Evolutionary conservation across 1,139 yeast species (phyloP).

Genomic region (Blastobotrys niveus): DNA sequence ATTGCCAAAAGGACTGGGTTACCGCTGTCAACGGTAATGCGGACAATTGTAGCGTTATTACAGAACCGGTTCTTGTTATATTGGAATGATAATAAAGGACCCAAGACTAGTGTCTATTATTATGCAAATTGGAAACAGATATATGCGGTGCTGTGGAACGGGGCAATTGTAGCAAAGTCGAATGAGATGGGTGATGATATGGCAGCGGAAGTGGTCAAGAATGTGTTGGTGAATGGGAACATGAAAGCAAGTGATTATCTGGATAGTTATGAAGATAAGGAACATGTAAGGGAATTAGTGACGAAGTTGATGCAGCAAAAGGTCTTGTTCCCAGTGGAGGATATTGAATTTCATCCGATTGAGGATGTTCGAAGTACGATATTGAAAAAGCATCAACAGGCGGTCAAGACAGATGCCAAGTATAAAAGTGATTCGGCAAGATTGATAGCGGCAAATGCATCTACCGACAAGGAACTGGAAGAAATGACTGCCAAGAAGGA

Average conservation of each 20-base stretch:
- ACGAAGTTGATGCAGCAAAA: slow-evolving; percentile 48
- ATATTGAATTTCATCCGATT: slow-evolving; percentile 35
- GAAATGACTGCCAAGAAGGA: slow-evolving; percentile 34
- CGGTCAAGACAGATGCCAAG: slow-evolving; percentile 21
- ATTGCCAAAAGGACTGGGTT: slow-evolving; percentile 29
- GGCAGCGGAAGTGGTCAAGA: slow-evolving; percentile 67
- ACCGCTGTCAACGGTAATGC: slow-evolving; percentile 31
- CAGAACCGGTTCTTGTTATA: slow-evolving; percentile 39
- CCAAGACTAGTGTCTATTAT: slow-evolving; percentile 45
- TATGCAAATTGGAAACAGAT: slow-evolving; percentile 61
- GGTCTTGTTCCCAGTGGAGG: slow-evolving; percentile 50
- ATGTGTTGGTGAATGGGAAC: slow-evolving; percentile 59
- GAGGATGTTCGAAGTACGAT: slow-evolving; percentile 32
- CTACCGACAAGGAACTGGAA: slow-evolving; percentile 50
- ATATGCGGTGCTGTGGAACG: slow-evolving; percentile 62
- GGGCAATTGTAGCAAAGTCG: slow-evolving; percentile 61
- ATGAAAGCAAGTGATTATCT: slow-evolving; percentile 58
- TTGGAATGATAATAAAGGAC: slow-evolving; percentile 39
- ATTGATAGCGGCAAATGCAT: slow-evolving; percentile 35
- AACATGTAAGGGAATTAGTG: slow-evolving; percentile 38
- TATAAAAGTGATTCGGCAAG: slow-evolving; percentile 29
- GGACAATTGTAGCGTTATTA: slow-evolving; percentile 37
- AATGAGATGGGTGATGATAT: slow-evolving; percentile 38
- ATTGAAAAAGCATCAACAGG: slow-evolving; percentile 20
- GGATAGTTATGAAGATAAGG: slow-evolving; percentile 32